Base-by-base conservation (phyloP, 352 stramenopile species). In the Thraustochytrium sp. region DNA sequence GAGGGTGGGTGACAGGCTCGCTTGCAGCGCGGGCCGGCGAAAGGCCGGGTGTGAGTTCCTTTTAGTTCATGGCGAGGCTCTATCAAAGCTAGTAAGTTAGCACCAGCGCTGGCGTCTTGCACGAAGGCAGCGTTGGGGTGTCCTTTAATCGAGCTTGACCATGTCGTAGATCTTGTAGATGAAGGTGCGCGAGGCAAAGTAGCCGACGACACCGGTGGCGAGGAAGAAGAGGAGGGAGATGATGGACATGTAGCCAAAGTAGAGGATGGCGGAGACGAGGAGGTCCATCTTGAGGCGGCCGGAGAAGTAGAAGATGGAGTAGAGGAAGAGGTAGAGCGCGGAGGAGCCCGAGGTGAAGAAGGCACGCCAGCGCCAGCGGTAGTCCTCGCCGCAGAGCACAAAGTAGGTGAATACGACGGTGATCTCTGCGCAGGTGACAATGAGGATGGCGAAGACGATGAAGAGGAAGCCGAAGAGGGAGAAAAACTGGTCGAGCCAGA, bases 391-490 rank as follows among this genome's bases (percentile, higher is more conserved):
- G 83, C 96, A 99, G 8, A 99, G 91, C 90, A 99, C 96, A 87
- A 99, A 97, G 93, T 99, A 99, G 87, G 94, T 98, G 93, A 99
- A 97, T 31, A 99, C 96, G 73, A 99, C 97, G 46, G 95, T 96
- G 51, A 99, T 97, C 88, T 99, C 94, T 0, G 97, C 96, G 87
- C 96, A 99, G 34, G 97, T 99, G 23, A 96, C 92, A 18, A 97
- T 90, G 42, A 99, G 89, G 85, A 99, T 99, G 38, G 99, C 82
- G 59, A 98, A 88, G 61, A 99, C 97, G 65, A 97, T 94, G 85
- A 99, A 96, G 54, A 99, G 89, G 87, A 99, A 99, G 65, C 97
- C 96, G 89, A 99, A 99, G 44, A 99, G 95, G 90, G 98, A 99
- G 91, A 99, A 99, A 85, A 98, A 97, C 91, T 98, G 94, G 89